Conservation (phyloP, 306 rosid genomes). For the Canavalia ensiformis region DNA sequence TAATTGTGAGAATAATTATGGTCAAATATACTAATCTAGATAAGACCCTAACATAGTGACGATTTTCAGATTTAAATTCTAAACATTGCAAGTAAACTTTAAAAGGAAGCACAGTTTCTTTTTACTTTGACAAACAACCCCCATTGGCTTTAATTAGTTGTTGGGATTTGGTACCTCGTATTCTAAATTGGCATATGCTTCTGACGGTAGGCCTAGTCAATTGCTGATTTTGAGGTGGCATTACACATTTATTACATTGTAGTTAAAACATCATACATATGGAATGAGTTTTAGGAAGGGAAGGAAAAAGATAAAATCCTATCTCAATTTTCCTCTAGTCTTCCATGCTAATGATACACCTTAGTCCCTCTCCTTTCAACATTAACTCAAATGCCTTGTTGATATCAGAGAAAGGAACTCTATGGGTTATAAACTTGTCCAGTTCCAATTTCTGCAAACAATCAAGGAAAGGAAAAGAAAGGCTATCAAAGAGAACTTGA, state of each 20-base stretch:
- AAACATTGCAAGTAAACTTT: no score
- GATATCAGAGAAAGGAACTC: constrained; percentile 60
- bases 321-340: constrained; percentile 16
- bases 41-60: no score
- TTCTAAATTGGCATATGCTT: no score
- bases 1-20: no score
- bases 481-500: background rate
- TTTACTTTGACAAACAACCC: no score
- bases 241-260: background rate
- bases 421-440: constrained; percentile 64
- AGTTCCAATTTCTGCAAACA: constrained; percentile 54
- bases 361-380: constrained; percentile 54
- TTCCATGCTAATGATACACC: constrained; percentile 63
- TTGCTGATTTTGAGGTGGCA: background rate
- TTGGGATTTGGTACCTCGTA: no score
- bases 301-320: background rate
- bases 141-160: no score
- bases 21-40: no score
- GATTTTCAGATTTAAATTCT: no score
- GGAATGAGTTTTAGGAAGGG: background rate
- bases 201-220: no score
- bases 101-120: no score
- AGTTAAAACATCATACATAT: background rate
- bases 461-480: background rate
- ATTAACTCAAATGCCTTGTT: constrained; percentile 65